Evolutionary conservation across 2,329 filamentous ascomycete genomes (phyloP).

Genomic region (Pseudogymnoascus sp.): DNA sequence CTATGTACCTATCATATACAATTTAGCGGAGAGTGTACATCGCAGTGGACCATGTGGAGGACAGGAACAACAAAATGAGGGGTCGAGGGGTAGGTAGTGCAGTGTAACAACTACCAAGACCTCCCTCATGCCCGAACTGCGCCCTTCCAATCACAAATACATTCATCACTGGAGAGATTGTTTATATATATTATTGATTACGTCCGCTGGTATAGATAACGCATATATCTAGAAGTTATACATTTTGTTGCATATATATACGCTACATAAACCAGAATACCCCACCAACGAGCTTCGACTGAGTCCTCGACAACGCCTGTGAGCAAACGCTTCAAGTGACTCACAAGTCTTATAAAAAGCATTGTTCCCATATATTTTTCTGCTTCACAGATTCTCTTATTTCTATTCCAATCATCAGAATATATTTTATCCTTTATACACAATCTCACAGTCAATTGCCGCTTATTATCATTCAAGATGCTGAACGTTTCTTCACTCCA

Average conservation of each 20-base stretch:
- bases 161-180: background rate
- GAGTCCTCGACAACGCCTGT: background rate
- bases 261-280: background rate
- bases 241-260: background rate
- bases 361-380: background rate
- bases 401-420: background rate
- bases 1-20: background rate
- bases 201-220: background rate
- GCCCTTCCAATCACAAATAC: background rate
- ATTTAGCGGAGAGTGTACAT: background rate
- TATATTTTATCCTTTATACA: background rate
- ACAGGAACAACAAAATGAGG: constrained; percentile 8
- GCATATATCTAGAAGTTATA: background rate
- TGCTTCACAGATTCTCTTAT: background rate
- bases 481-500: constrained; percentile 16
- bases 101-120: background rate
- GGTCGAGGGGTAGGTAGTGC: background rate
- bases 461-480: constrained; percentile 15
- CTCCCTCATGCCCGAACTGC: background rate
- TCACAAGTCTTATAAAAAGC: background rate
- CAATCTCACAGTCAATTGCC: background rate
- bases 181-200: background rate
- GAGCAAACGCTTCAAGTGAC: background rate
- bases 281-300: background rate
- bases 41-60: background rate